Evolutionary conservation across 768 basidiomycete genomes (phyloP).

Genomic region (Paxillus involutus): DNA sequence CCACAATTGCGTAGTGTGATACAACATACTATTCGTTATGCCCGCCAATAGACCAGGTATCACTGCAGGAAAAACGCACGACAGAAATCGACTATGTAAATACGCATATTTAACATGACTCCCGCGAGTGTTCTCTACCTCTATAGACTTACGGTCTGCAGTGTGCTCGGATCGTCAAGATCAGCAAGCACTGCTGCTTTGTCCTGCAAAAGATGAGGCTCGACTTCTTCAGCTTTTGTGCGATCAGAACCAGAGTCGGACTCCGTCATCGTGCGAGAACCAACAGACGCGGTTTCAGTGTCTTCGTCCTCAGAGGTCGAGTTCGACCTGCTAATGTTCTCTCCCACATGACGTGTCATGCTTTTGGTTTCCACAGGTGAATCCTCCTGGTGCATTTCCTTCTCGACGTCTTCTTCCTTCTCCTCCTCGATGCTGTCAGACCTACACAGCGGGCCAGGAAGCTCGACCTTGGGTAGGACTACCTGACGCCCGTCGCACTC

Average conservation of each 20-base stretch:
- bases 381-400: background rate
- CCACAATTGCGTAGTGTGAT: too few relatives aligned
- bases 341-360: conserved; percentile 1
- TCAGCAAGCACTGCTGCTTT: conserved; percentile 22
- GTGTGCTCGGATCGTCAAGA: conserved; percentile 25
- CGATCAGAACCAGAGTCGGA: conserved; percentile 30
- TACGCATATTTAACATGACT: conserved; percentile 21
- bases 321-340: conserved; percentile 1
- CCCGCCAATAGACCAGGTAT: too few relatives aligned
- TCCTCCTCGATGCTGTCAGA: conserved; percentile 34
- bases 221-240: conserved; percentile 24
- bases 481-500: conserved; percentile 14
- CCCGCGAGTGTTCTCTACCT: background rate
- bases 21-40: too few relatives aligned
- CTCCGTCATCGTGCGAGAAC: conserved; percentile 22
- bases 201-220: conserved; percentile 24
- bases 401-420: conserved; percentile 19
- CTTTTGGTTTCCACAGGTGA: conserved; percentile 1
- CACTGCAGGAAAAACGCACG: background rate
- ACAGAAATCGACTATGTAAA: conserved; percentile 13
- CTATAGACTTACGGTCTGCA: conserved; percentile 15
- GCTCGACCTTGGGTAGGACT: conserved; percentile 18
- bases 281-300: conserved; percentile 19
- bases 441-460: conserved; percentile 24
- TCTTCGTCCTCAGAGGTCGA: conserved; percentile 17